Conservation (phyloP, 1,284 basidiomycete species). For the Heliocybe sulcata region DNA sequence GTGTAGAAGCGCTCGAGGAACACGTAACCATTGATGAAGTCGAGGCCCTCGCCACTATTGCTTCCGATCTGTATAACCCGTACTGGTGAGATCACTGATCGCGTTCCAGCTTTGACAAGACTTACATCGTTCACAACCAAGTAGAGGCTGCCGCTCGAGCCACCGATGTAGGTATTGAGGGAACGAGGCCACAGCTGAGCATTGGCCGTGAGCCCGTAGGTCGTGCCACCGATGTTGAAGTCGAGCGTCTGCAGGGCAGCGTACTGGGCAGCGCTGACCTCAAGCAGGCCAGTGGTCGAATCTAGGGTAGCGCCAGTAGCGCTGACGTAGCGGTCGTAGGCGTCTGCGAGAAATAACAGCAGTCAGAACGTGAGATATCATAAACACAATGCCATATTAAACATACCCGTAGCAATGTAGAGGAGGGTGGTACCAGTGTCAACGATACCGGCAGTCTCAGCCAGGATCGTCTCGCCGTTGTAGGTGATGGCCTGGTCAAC, state of each 20-base stretch:
- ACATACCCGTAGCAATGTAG: conserved; percentile 23
- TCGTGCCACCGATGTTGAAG: conserved; percentile 32
- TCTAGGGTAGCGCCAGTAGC: conserved; percentile 31
- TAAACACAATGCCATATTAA: not conserved
- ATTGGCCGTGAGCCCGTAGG: conserved; percentile 9
- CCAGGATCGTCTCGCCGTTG: conserved; percentile 29
- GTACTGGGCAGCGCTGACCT: conserved; percentile 28
- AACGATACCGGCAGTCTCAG: conserved; percentile 49
- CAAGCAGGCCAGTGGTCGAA: conserved; percentile 29
- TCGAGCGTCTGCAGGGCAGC: conserved; percentile 29
- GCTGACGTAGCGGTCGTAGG: conserved; percentile 22
- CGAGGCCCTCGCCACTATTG: conserved; percentile 25
- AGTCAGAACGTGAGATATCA: not conserved
- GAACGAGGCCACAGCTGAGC: conserved; percentile 11
- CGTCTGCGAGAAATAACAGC: conserved; percentile 15
- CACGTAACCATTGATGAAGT: conserved; percentile 32
- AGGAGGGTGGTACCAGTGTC: conserved; percentile 47
- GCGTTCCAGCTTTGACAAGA: not conserved
- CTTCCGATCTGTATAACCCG: conserved; percentile 6
- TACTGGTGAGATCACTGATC: not conserved
- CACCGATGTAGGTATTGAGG: conserved; percentile 12
- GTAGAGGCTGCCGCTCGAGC: conserved; percentile 6
- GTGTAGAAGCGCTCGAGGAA: conserved; percentile 17
- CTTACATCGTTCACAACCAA: conserved; percentile 10
- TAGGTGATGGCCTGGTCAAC: conserved; percentile 52